Conservation (phyloP, 768 basidiomycete species). For the Xanthoconium purpureum region DNA sequence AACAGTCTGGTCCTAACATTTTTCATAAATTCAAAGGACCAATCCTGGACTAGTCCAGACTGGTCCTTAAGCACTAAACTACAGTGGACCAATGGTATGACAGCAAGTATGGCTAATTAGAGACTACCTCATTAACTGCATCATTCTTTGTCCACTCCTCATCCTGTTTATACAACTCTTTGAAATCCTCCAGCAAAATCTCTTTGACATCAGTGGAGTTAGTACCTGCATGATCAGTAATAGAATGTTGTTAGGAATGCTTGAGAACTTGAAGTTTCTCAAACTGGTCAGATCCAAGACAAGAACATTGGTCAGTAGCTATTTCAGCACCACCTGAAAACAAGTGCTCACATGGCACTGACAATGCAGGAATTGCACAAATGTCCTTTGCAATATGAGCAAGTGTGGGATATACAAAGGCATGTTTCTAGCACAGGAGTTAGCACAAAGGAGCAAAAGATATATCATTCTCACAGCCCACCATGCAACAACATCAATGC, state of each 20-base stretch:
- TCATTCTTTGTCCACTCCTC: too few relatives aligned
- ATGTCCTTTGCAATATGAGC: neutral
- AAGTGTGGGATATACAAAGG: neutral
- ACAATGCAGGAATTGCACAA: neutral
- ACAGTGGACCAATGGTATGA: too few relatives aligned
- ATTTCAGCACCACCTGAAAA: neutral
- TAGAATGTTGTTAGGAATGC: neutral
- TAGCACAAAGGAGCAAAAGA: neutral
- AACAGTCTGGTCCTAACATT: too few relatives aligned
- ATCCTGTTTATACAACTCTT: too few relatives aligned
- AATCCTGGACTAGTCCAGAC: too few relatives aligned
- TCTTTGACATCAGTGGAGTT: neutral
- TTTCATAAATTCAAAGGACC: too few relatives aligned
- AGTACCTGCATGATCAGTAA: neutral
- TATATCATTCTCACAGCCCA: neutral
- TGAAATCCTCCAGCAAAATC: neutral
- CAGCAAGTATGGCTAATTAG: too few relatives aligned
- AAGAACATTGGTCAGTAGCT: neutral
- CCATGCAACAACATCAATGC: neutral
- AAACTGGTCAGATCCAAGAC: neutral
- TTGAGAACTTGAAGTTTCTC: neutral
- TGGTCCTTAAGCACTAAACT: too few relatives aligned
- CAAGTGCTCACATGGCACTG: neutral
- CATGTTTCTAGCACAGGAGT: neutral
- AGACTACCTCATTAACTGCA: too few relatives aligned